phyloP scores from a whole-genome alignment of 2,329 filamentous ascomycete species.

The Pseudocercospora pini-densiflorae region DNA sequence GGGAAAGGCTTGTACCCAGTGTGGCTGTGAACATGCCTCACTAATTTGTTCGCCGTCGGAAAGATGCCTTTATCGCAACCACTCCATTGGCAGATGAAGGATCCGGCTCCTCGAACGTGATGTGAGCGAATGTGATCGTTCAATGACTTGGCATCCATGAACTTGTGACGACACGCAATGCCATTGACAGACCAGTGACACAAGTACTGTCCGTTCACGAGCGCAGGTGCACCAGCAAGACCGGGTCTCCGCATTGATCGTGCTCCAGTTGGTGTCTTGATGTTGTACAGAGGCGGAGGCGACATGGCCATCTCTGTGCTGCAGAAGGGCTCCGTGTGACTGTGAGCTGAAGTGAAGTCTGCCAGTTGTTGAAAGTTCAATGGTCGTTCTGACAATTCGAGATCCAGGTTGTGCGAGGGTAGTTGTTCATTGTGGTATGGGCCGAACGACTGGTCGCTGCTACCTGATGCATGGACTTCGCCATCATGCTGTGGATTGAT shows the following conservation, averaged over 20 bases:
- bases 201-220: constrained; percentile 35
- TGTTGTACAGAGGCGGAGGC: constrained; percentile 6
- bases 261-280: constrained; percentile 28
- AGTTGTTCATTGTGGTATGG: constrained; percentile 13
- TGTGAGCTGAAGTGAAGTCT: constrained; percentile 12
- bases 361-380: constrained; percentile 16
- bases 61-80: constrained; percentile 57
- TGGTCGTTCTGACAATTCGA: constrained; percentile 14
- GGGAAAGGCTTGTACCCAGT: constrained; percentile 57
- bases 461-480: constrained; percentile 2
- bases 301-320: not conserved
- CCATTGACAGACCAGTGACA: constrained; percentile 35
- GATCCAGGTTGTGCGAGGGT: constrained; percentile 11
- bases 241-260: constrained; percentile 30
- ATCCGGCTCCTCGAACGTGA: constrained; percentile 49
- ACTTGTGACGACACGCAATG: constrained; percentile 38
- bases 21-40: constrained; percentile 68
- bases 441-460: constrained; percentile 4
- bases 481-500: constrained; percentile 28
- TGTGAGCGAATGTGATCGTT: constrained; percentile 60
- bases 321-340: constrained; percentile 2
- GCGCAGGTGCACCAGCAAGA: constrained; percentile 33
- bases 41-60: constrained; percentile 55
- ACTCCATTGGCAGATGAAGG: constrained; percentile 51
- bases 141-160: constrained; percentile 54